phyloP scores from a whole-genome alignment of 2,329 filamentous ascomycete genomes.

The Beauveria varroae region DNA sequence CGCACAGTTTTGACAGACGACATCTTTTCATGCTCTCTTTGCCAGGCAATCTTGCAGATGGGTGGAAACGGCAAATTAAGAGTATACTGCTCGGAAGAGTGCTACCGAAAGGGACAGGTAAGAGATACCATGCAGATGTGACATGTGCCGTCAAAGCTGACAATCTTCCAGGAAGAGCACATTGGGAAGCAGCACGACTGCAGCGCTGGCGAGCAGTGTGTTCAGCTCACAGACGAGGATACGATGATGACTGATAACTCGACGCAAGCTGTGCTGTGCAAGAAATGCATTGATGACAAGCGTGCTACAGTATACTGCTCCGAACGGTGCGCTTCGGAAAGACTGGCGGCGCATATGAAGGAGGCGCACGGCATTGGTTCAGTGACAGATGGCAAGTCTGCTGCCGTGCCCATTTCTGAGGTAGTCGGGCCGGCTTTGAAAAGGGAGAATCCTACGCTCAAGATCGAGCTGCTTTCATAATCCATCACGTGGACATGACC shows the following conservation, averaged over 20 bases:
- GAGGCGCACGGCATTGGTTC: constrained; percentile 21
- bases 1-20: constrained; percentile 25
- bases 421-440: constrained; percentile 22
- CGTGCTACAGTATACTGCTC: constrained; percentile 35
- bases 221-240: constrained; percentile 32
- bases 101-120: constrained; percentile 34
- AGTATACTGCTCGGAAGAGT: constrained; percentile 39
- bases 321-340: constrained; percentile 31
- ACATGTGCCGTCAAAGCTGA: not conserved
- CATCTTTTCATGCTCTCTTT: constrained; percentile 36
- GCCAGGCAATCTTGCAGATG: constrained; percentile 34
- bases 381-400: constrained; percentile 9
- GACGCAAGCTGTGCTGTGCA: constrained; percentile 29
- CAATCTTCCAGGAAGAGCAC: constrained; percentile 28
- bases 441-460: constrained; percentile 26
- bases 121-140: constrained; percentile 16
- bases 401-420: constrained; percentile 4
- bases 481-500: too few relatives aligned
- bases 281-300: constrained; percentile 32
- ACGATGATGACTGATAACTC: constrained; percentile 29
- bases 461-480: constrained; percentile 17
- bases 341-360: constrained; percentile 34
- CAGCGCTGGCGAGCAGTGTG: constrained; percentile 31
- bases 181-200: constrained; percentile 33
- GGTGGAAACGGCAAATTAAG: constrained; percentile 28